Percentiles rank a stretch among this genome's conserved stretches.
These are phyloP conservation scores for Ulmus americana DNA, from an alignment of 331 rosid species.

Conservation along the genomic window DNA sequence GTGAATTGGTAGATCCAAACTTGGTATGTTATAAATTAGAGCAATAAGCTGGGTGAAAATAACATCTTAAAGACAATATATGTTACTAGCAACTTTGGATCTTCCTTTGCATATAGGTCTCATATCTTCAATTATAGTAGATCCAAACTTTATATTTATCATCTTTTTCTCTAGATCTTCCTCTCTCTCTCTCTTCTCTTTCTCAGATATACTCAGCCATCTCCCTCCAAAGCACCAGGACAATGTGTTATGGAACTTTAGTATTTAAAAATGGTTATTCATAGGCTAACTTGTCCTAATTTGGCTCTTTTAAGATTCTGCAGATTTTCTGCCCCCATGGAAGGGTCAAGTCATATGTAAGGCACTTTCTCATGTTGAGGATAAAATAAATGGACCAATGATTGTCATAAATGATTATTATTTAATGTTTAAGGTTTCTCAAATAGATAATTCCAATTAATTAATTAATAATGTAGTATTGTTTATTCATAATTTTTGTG, in stretches of 20 bases:
- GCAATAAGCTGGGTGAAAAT: too few species aligned
- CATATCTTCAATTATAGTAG: too few species aligned
- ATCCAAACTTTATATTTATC: too few species aligned
- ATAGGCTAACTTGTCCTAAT: constrained; percentile 28
- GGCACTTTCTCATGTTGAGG: constrained; percentile 18
- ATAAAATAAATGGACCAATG: constrained; percentile 30
- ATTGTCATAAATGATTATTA: constrained; percentile 28
- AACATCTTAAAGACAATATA: too few species aligned
- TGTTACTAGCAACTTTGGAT: too few species aligned
- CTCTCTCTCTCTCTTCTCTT: not conserved
- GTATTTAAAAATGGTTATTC: constrained; percentile 26
- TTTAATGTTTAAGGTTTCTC: constrained; percentile 33
- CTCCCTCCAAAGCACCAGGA: constrained; percentile 3
- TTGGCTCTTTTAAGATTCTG: constrained; percentile 52
- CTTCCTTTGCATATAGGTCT: too few species aligned
- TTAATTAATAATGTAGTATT: constrained; percentile 22
- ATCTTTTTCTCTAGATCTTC: too few species aligned
- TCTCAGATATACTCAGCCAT: not conserved
- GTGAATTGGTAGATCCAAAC: too few species aligned
- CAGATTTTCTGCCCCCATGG: constrained; percentile 54
- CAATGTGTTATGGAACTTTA: constrained; percentile 13
- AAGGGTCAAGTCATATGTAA: constrained; percentile 37
- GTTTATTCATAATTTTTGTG: constrained; percentile 15
- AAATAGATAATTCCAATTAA: constrained; percentile 2
- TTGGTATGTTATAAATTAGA: too few species aligned